Conservation (phyloP, 192 early-diverging fungal species). For the Linnemannia zychae region DNA sequence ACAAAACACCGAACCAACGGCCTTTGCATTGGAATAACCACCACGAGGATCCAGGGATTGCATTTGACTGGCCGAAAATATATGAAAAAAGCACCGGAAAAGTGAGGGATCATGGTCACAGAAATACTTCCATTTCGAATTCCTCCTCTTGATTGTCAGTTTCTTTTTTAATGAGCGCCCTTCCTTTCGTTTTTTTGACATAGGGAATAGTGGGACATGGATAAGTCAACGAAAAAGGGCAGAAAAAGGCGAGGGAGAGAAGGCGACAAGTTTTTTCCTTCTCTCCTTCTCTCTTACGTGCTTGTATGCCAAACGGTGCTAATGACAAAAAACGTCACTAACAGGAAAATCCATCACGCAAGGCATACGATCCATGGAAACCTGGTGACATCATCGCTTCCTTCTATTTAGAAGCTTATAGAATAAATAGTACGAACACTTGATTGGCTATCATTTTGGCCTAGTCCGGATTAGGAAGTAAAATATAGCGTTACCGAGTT, state of each 20-base stretch:
- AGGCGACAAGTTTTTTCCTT: neutral
- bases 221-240: too few relatives aligned
- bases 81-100: neutral
- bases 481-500: constrained; percentile 38
- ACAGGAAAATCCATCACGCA: neutral
- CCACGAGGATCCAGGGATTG: neutral
- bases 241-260: too few relatives aligned
- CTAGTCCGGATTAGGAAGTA: constrained; percentile 3
- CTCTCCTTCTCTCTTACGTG: too few relatives aligned
- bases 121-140: neutral
- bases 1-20: too few relatives aligned
- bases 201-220: too few relatives aligned
- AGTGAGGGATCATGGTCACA: neutral
- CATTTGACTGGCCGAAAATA: neutral
- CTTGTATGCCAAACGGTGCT: too few relatives aligned
- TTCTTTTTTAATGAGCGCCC: too few relatives aligned
- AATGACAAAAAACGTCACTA: constrained; percentile 1
- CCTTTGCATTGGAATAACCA: neutral
- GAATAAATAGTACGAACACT: neutral
- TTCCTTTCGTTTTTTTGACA: too few relatives aligned
- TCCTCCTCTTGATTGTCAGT: too few relatives aligned
- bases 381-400: neutral
- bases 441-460: neutral
- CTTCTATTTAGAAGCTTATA: neutral
- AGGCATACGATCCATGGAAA: neutral